Evolutionary conservation across 495 filamentous ascomycete genomes (phyloP).

Genomic region (Sphaerosporella brunnea): DNA sequence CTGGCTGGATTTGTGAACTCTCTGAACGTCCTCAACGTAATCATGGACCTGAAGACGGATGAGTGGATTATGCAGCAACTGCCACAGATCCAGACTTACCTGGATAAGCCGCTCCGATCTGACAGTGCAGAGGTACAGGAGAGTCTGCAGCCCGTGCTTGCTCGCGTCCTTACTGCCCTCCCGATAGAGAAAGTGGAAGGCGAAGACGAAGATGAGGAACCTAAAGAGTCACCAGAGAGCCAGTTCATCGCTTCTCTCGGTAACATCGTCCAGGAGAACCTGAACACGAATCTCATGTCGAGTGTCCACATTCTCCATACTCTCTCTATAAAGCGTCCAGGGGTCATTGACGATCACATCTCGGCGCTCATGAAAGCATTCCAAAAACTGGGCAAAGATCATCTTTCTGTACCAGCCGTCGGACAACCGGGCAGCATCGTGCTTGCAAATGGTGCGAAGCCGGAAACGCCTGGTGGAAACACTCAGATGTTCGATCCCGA

Average conservation of each 20-base stretch:
- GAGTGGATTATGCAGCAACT: slow-evolving; percentile 75
- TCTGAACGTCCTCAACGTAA: slow-evolving; percentile 70
- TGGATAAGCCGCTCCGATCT: slow-evolving; percentile 75
- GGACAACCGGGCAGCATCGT: slow-evolving; percentile 28
- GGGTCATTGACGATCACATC: slow-evolving; percentile 77
- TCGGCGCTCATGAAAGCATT: slow-evolving; percentile 79
- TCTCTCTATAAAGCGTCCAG: slow-evolving; percentile 61
- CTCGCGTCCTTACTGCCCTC: slow-evolving; percentile 72
- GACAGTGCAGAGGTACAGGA: slow-evolving; percentile 85
- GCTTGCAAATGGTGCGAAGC: slow-evolving; percentile 27
- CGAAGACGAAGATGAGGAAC: slow-evolving; percentile 51
- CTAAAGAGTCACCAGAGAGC: slow-evolving; percentile 38
- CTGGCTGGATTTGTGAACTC: slow-evolving; percentile 48
- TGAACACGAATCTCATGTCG: slow-evolving; percentile 62
- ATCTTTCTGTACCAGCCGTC: slow-evolving; percentile 55
- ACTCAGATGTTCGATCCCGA: slow-evolving; percentile 49
- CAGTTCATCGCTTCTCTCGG: slow-evolving; percentile 72
- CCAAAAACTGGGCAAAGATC: slow-evolving; percentile 84
- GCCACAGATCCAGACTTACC: slow-evolving; percentile 58
- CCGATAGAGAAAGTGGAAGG: slow-evolving; percentile 85
- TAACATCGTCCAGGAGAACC: slow-evolving; percentile 59
- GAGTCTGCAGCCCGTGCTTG: slow-evolving; percentile 68
- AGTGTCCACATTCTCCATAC: slow-evolving; percentile 86
- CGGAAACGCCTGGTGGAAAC: slow-evolving; percentile 31
- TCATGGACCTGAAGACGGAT: slow-evolving; percentile 67